Evolutionary conservation across 768 basidiomycete genomes (phyloP).

Genomic region (Lactarius hengduanensis): DNA sequence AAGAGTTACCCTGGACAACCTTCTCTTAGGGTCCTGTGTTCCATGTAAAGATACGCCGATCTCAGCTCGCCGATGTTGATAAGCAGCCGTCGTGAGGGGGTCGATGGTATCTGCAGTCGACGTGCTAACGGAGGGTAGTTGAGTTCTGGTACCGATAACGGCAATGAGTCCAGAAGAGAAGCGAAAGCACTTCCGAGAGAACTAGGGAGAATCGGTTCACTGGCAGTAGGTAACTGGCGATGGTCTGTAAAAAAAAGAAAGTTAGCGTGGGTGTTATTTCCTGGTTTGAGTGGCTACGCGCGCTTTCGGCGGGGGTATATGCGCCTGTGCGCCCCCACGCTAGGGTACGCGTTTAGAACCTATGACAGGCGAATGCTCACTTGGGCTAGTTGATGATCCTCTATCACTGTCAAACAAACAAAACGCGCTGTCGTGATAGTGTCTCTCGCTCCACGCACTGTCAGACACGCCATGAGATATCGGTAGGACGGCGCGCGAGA

Average conservation of each 20-base stretch:
- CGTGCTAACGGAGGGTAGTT: too few relatives aligned
- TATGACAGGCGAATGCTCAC: conserved; percentile 36
- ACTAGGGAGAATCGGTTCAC: conserved; percentile 25
- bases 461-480: conserved; percentile 37
- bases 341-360: conserved; percentile 14
- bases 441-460: conserved; percentile 40
- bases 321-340: neutral
- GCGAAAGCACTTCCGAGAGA: neutral
- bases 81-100: too few relatives aligned
- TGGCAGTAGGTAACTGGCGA: conserved; percentile 16
- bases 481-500: conserved; percentile 30
- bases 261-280: neutral
- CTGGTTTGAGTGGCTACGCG: neutral
- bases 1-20: too few relatives aligned
- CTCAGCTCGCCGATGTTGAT: too few relatives aligned
- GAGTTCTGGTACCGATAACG: too few relatives aligned
- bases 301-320: conserved; percentile 4
- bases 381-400: conserved; percentile 43
- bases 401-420: conserved; percentile 57
- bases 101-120: too few relatives aligned
- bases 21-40: too few relatives aligned
- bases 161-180: conserved; percentile 9
- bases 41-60: too few relatives aligned
- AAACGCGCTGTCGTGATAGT: conserved; percentile 48
- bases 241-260: neutral